These are phyloP conservation scores for California macrophylla DNA, from an alignment of 441 rosid species.

Conservation along the genomic window DNA sequence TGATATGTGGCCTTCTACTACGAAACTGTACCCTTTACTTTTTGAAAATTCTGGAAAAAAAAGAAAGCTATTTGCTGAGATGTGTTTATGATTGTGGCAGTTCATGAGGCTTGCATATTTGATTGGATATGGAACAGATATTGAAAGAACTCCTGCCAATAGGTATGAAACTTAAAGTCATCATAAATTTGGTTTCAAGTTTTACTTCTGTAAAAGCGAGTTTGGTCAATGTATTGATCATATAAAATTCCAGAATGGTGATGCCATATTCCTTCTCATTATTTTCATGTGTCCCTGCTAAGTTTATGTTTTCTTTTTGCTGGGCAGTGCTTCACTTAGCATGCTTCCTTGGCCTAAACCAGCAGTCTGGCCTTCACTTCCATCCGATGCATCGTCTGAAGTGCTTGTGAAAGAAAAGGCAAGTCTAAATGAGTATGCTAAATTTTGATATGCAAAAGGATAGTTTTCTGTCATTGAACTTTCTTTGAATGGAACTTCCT, in stretches of 20 bases:
- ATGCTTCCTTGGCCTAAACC: slow-evolving; percentile 99
- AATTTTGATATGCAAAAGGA: neutral
- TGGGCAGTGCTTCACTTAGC: slow-evolving; percentile 87
- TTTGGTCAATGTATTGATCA: slow-evolving; percentile 4
- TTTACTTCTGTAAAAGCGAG: slow-evolving; percentile 8
- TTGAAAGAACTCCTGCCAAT: slow-evolving; percentile 91
- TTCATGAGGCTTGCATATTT: slow-evolving; percentile 94
- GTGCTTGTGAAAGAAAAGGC: slow-evolving; percentile 96
- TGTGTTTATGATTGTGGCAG: slow-evolving; percentile 44
- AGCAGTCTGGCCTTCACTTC: slow-evolving; percentile 89
- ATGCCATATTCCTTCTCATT: neutral
- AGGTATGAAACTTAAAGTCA: slow-evolving; percentile 38
- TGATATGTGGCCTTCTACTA: neutral
- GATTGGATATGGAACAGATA: slow-evolving; percentile 78
- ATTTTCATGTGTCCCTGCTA: slow-evolving; percentile 12
- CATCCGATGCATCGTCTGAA: slow-evolving; percentile 65
- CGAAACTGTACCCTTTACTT: neutral
- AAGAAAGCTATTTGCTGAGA: slow-evolving; percentile 16
- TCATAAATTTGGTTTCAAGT: slow-evolving; percentile 12
- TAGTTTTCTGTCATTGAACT: neutral
- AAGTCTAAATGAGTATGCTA: slow-evolving; percentile 17
- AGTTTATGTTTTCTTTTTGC: slow-evolving; percentile 16
- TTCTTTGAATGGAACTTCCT: neutral
- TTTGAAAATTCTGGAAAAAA: neutral
- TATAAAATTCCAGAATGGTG: neutral